Evolutionary conservation across 2,329 filamentous ascomycete species (phyloP), one percentile per base, ranked within the genome.

Genomic region (Scolecobasidium constrictum): DNA sequence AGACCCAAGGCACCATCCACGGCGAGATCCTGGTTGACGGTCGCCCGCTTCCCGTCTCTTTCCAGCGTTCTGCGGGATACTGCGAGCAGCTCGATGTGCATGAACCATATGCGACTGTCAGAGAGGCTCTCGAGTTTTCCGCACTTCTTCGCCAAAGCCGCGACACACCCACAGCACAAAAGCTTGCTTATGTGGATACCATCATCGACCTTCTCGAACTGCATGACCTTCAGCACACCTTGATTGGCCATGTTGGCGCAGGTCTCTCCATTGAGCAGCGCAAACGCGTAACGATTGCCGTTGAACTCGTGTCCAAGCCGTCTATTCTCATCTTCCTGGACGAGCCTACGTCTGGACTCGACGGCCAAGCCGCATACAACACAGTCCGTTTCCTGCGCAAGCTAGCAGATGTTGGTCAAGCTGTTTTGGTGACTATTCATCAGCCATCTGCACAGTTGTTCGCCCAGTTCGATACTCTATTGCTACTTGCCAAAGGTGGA

Each of bases 381-480:
- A 86, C 86, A 50, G 78, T 85, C 19, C 78, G 81, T 23, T 84
- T 86, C 67, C 66, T 87, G n/a, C 77, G 77, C 53, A 86, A 86
- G 63, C 72, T 86, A 4, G 78, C 82, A 39, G 69, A 73, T n/a
- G 82, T 83, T 3, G 87, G 86, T 2, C 87, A 94, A 57, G 86
- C 86, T 7, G 86, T 94, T 51, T 72, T 94, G 3, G 92, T 86
- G 64, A 94, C 87, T 0, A 94, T 94, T 49, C 87, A 94, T 59
- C 87, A 94, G 58, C 86, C 87, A 2, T 90, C 87, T 50, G 83
- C 84, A 13, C 79, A 83, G 0, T 70, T 94, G 0, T 94, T 94
- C 52, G 84, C 92, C 59, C 82, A 87, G 59, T 94, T 94, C 50
- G 86, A 94, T 56, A 75, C 86, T 9, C 71, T 94, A 2, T 66